Evolutionary conservation across 805 yeast species (phyloP).

Genomic region (Starmerella gropengiesseri): DNA sequence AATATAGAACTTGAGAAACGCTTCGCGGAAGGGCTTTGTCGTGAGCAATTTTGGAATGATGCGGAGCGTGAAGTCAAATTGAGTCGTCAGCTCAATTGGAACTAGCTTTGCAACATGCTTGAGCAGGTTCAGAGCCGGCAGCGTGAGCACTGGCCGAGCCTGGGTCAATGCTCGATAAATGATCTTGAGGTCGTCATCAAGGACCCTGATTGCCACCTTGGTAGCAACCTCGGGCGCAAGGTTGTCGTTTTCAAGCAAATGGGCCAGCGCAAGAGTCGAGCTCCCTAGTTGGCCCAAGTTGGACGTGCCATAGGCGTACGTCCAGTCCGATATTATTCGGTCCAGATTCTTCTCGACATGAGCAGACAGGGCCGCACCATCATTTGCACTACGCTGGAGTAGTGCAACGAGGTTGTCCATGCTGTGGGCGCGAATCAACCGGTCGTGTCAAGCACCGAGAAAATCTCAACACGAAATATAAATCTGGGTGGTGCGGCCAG

Average conservation of each 20-base stretch:
- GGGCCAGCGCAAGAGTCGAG: conserved; percentile 19
- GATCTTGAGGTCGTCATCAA: conserved; percentile 47
- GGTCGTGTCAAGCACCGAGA: not conserved
- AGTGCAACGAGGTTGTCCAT: conserved; percentile 19
- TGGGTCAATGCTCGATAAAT: conserved; percentile 58
- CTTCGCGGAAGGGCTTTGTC: conserved; percentile 45
- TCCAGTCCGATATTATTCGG: conserved; percentile 23
- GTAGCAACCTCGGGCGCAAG: conserved; percentile 8
- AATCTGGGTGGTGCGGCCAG: too few relatives aligned
- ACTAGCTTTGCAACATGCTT: conserved; percentile 38
- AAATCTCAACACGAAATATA: too few relatives aligned
- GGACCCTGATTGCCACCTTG: conserved; percentile 40
- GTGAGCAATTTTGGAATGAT: conserved; percentile 52
- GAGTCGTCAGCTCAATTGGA: conserved; percentile 44
- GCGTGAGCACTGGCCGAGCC: conserved; percentile 46
- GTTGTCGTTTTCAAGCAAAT: conserved; percentile 7
- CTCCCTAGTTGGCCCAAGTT: conserved; percentile 20
- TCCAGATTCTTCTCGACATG: conserved; percentile 7
- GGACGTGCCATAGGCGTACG: conserved; percentile 23
- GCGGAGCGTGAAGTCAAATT: conserved; percentile 57
- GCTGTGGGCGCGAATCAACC: not conserved
- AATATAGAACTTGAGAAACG: conserved; percentile 54
- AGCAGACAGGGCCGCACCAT: conserved; percentile 4
- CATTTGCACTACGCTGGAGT: conserved; percentile 6
- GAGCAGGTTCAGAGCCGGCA: conserved; percentile 51